A percentile compares a stretch with the other conserved stretches of the same genome.
Conservation (phyloP, 2,329 filamentous ascomycete genomes). For the Alternaria arbusti region DNA sequence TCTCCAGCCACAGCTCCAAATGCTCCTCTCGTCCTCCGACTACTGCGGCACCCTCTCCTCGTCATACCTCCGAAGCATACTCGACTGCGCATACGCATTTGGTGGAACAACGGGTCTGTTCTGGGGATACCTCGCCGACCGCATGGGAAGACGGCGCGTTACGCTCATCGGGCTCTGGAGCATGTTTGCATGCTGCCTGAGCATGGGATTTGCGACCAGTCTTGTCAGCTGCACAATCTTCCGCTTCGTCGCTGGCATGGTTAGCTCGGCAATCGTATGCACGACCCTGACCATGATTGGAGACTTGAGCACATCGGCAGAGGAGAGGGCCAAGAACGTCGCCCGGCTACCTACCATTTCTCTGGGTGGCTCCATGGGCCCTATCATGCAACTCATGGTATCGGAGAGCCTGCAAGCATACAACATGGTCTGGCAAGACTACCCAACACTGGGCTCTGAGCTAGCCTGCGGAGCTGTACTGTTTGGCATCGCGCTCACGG, state of each 20-base stretch:
- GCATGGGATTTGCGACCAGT: slow-evolving; percentile 55
- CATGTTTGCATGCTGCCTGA: slow-evolving; percentile 54
- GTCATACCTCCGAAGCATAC: slow-evolving; percentile 55
- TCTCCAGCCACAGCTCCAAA: slow-evolving; percentile 55
- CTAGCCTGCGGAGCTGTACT: slow-evolving; percentile 53
- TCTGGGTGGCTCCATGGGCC: slow-evolving; percentile 54
- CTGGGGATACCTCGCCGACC: slow-evolving; percentile 55
- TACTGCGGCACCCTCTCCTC: slow-evolving; percentile 54
- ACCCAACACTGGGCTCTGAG: slow-evolving; percentile 53
- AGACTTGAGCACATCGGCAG: slow-evolving; percentile 48
- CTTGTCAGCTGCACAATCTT: slow-evolving; percentile 52
- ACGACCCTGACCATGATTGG: slow-evolving; percentile 56
- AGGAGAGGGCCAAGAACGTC: slow-evolving; percentile 51
- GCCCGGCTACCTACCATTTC: slow-evolving; percentile 54
- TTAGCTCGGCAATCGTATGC: slow-evolving; percentile 54
- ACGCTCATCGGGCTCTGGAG: slow-evolving; percentile 53
- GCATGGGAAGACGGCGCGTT: slow-evolving; percentile 52
- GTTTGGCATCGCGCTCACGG: slow-evolving; percentile 49
- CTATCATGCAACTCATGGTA: slow-evolving; percentile 53
- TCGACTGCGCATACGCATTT: slow-evolving; percentile 57
- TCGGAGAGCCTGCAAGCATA: slow-evolving; percentile 50
- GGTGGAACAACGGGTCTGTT: slow-evolving; percentile 54
- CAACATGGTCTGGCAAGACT: slow-evolving; percentile 52
- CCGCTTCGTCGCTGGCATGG: slow-evolving; percentile 53
- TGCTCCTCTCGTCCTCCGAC: slow-evolving; percentile 53